phyloP scores from a whole-genome alignment of 176 grass and related monocot species.

The Cenchrus americanus region DNA sequence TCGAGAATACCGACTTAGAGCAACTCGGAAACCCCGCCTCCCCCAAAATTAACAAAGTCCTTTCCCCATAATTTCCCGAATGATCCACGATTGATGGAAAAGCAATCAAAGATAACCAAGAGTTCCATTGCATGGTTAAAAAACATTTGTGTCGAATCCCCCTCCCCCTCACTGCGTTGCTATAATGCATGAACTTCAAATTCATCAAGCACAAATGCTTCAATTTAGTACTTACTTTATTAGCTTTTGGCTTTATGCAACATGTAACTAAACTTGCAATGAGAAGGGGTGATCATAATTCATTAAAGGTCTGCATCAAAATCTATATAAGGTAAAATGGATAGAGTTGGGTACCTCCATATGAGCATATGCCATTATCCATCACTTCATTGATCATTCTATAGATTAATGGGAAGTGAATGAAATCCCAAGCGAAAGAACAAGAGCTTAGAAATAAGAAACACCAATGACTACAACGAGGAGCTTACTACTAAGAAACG shows the following conservation, averaged over 20 bases:
- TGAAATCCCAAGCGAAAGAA: no score
- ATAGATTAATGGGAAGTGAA: no score
- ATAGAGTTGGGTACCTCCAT: conserved; percentile 45
- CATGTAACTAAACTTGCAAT: neutral
- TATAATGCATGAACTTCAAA: neutral
- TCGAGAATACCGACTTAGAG: neutral
- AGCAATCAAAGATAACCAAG: no score
- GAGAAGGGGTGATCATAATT: neutral
- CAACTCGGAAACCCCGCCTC: neutral
- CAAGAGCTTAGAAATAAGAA: no score
- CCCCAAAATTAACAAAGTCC: no score
- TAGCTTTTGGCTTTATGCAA: neutral
- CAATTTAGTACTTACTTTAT: neutral
- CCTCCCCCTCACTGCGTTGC: no score
- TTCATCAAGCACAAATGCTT: neutral
- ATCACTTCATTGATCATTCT: conserved; percentile 52
- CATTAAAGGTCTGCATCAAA: neutral
- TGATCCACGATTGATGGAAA: no score
- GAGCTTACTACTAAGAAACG: no score
- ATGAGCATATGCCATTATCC: conserved; percentile 42
- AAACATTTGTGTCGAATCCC: no score
- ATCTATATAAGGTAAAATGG: neutral
- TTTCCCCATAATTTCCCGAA: no score
- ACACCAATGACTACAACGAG: no score
- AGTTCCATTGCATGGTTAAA: no score